phyloP scores from a whole-genome alignment of 352 stramenopile genomes.

The Phytophthora lateralis region DNA sequence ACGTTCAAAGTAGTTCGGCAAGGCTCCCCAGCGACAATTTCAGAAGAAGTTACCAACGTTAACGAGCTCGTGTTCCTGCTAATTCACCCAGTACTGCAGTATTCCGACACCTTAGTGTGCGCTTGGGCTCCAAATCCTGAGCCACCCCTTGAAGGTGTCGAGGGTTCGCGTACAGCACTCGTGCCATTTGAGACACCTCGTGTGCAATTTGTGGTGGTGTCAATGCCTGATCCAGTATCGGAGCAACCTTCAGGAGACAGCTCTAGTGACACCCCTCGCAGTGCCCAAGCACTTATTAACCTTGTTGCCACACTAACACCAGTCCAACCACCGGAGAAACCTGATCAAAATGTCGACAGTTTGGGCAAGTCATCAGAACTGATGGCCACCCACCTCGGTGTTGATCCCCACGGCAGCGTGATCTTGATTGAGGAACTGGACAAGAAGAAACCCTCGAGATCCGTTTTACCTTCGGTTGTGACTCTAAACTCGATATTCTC shows the following conservation, averaged over 20 bases:
- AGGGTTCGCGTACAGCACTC: not conserved
- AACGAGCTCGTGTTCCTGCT: slow-evolving; percentile 43
- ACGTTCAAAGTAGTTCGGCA: slow-evolving; percentile 55
- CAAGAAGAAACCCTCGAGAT: slow-evolving; percentile 1
- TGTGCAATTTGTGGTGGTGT: slow-evolving; percentile 47
- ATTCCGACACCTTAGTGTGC: slow-evolving; percentile 26
- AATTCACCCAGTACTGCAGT: slow-evolving; percentile 43
- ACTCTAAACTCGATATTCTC: slow-evolving; percentile 51
- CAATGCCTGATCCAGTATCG: slow-evolving; percentile 10
- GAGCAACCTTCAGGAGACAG: slow-evolving; percentile 33
- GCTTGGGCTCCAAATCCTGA: slow-evolving; percentile 32
- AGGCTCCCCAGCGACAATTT: slow-evolving; percentile 40
- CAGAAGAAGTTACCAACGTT: slow-evolving; percentile 43
- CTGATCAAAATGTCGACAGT: slow-evolving; percentile 14
- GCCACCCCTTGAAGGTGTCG: slow-evolving; percentile 13
- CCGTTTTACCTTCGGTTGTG: slow-evolving; percentile 26
- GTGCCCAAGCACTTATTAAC: slow-evolving; percentile 17
- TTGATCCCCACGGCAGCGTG: slow-evolving; percentile 57
- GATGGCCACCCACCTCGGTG: slow-evolving; percentile 31
- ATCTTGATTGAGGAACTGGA: slow-evolving; percentile 50
- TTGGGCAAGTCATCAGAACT: slow-evolving; percentile 19
- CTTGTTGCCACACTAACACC: slow-evolving; percentile 48
- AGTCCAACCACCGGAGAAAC: slow-evolving; percentile 23
- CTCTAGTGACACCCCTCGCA: slow-evolving; percentile 15
- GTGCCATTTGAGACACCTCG: slow-evolving; percentile 48